Conservation (phyloP, 768 basidiomycete species). For the Chalciporus chontae region DNA sequence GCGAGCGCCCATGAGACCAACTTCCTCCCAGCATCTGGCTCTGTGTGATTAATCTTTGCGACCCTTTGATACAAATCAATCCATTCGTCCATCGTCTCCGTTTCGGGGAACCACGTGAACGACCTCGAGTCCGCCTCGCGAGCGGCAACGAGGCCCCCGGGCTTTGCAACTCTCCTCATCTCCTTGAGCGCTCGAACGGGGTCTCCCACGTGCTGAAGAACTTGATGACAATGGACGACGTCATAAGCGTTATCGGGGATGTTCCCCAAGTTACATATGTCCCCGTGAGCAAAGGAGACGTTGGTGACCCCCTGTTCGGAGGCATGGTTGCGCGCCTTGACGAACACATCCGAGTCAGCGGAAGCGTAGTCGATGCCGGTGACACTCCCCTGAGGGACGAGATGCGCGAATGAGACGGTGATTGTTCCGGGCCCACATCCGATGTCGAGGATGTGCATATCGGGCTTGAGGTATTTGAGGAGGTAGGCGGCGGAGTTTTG, state of each 20-base stretch:
- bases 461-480: constrained; percentile 33
- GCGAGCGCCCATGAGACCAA: constrained; percentile 35
- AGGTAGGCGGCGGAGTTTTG: constrained; percentile 42
- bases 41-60: constrained; percentile 33
- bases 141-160: constrained; percentile 43
- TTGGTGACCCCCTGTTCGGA: no score
- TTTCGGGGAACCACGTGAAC: constrained; percentile 35
- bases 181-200: constrained; percentile 40
- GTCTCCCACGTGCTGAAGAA: constrained; percentile 45
- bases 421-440: constrained; percentile 55
- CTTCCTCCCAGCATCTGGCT: constrained; percentile 39
- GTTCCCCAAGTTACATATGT: no score
- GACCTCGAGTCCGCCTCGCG: constrained; percentile 40
- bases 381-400: constrained; percentile 39
- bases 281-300: no score
- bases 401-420: constrained; percentile 40
- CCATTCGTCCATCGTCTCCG: constrained; percentile 31
- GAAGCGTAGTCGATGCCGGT: constrained; percentile 47
- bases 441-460: constrained; percentile 45
- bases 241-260: no score
- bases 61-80: constrained; percentile 7
- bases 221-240: no score
- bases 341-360: no score
- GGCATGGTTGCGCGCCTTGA: no score
- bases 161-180: constrained; percentile 46